These are phyloP conservation scores for Chlamydomonas incerta DNA, from an alignment of 139 green algal species.

Conservation along the genomic window DNA sequence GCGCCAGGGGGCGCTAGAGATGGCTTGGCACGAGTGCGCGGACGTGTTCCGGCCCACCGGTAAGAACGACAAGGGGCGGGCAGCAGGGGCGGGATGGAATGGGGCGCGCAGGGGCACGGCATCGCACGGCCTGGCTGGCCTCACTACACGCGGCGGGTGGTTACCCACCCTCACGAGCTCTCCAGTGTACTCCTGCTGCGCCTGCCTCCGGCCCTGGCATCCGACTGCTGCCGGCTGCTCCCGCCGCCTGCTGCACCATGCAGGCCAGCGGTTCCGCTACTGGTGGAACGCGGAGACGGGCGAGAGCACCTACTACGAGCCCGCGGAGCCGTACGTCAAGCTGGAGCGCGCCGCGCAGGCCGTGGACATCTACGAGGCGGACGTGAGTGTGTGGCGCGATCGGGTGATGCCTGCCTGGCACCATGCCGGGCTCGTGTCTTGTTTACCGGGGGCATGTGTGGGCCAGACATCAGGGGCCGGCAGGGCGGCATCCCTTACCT, in stretches of 20 bases:
- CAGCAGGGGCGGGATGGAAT: background rate
- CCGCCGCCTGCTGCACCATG: no score
- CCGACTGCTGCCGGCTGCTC: background rate
- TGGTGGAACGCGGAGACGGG: constrained; percentile 40
- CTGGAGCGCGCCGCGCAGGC: background rate
- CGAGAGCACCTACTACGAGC: constrained; percentile 39
- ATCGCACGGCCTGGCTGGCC: background rate
- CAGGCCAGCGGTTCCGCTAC: constrained; percentile 45
- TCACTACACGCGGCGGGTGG: background rate
- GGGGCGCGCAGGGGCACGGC: background rate
- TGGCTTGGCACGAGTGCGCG: constrained; percentile 43
- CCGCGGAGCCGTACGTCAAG: constrained; percentile 33
- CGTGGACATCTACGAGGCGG: background rate
- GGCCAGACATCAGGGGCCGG: background rate
- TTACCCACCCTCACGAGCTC: background rate
- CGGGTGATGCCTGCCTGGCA: no score
- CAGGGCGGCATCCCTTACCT: background rate
- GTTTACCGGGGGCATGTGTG: no score
- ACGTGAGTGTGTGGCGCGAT: no score
- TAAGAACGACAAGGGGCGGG: background rate
- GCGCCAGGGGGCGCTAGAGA: background rate
- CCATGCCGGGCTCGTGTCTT: no score
- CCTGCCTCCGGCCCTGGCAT: background rate
- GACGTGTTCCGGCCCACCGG: constrained; percentile 38
- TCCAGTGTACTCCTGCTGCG: background rate